Conservation (phyloP, 2,329 filamentous ascomycete species). For the Fusarium sp. region DNA sequence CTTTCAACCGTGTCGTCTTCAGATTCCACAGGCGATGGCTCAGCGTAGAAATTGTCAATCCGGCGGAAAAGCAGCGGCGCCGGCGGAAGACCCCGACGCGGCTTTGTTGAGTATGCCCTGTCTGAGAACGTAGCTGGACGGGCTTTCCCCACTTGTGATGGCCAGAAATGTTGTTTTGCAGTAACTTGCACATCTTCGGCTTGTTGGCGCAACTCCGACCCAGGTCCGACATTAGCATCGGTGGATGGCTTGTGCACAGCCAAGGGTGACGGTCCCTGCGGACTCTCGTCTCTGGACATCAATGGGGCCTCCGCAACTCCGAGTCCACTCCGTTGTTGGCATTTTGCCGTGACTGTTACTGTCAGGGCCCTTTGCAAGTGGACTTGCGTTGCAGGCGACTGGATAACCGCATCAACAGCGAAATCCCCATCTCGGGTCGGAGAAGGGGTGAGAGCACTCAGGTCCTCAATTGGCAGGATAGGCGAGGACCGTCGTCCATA, state of each 20-base stretch:
- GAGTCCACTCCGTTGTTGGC: conserved; percentile 30
- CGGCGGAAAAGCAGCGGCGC: conserved; percentile 66
- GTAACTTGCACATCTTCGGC: conserved; percentile 27
- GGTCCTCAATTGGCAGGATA: conserved; percentile 59
- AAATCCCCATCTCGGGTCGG: conserved; percentile 58
- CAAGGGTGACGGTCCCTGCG: conserved; percentile 57
- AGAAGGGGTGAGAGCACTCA: conserved; percentile 50
- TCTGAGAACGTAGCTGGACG: conserved; percentile 69
- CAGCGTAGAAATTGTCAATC: conserved; percentile 59
- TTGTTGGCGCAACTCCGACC: conserved; percentile 15
- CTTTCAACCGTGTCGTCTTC: conserved; percentile 62
- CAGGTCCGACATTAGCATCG: conserved; percentile 25
- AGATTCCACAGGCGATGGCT: conserved; percentile 67
- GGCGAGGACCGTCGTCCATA: conserved; percentile 62
- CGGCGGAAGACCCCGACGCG: conserved; percentile 68
- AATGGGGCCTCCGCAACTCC: conserved; percentile 32
- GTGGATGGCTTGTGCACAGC: conserved; percentile 60
- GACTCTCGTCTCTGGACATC: conserved; percentile 47
- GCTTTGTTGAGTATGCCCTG: conserved; percentile 59
- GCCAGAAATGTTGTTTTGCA: conserved; percentile 56
- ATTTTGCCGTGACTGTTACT: conserved; percentile 49
- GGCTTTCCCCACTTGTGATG: conserved; percentile 70
- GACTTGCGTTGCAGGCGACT: conserved; percentile 62
- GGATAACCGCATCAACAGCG: conserved; percentile 63
- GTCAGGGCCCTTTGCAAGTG: conserved; percentile 59